Evolutionary conservation across 208 protist species (phyloP).

Genomic region (Crithidia bombi): DNA sequence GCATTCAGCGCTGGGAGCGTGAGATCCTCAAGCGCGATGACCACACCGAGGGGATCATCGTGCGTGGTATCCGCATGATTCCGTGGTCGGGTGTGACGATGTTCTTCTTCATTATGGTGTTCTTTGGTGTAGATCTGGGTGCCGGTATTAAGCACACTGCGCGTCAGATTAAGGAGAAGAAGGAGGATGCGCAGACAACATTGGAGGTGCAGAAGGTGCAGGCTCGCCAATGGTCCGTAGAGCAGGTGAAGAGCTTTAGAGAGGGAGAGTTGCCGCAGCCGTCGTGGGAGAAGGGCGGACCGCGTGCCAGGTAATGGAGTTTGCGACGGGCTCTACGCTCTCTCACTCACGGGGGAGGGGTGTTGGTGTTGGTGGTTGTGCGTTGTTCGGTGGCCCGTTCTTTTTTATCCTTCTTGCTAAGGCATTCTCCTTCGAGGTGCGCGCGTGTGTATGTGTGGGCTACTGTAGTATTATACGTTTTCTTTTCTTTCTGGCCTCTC

Average conservation of each 20-base stretch:
- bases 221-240: slow-evolving; percentile 78
- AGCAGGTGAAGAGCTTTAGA: slow-evolving; percentile 75
- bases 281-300: slow-evolving; percentile 71
- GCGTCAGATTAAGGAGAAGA: slow-evolving; percentile 72
- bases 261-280: slow-evolving; percentile 73
- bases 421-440: too few species aligned
- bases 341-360: too few species aligned
- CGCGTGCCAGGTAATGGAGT: slow-evolving; percentile 40
- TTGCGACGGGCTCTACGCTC: too few species aligned
- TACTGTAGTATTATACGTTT: not conserved
- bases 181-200: slow-evolving; percentile 66
- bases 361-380: not conserved
- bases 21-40: slow-evolving; percentile 60
- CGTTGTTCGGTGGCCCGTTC: too few species aligned
- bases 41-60: slow-evolving; percentile 48
- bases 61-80: slow-evolving; percentile 56
- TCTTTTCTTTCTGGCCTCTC: not conserved
- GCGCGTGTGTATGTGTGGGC: not conserved
- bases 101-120: slow-evolving; percentile 87
- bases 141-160: slow-evolving; percentile 82
- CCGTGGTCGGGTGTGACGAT: slow-evolving; percentile 81
- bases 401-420: not conserved
- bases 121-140: slow-evolving; percentile 84
- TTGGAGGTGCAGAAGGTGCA: slow-evolving; percentile 70
- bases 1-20: slow-evolving; percentile 80